phyloP scores from a whole-genome alignment of 2,329 filamentous ascomycete genomes.

The Talaromyces sp. region DNA sequence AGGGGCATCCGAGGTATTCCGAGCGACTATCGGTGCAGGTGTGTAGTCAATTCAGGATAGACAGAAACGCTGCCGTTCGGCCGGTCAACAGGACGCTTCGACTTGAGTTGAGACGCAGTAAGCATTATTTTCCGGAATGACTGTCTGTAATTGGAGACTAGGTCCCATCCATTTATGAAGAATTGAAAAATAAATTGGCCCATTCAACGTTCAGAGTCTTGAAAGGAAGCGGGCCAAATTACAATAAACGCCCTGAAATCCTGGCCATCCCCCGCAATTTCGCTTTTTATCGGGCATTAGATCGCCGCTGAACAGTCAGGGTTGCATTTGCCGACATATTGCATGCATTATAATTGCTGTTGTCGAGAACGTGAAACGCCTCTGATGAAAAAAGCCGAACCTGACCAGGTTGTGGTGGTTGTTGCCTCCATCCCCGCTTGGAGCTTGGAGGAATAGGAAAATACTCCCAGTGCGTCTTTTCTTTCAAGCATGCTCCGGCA shows the following conservation, averaged over 20 bases:
- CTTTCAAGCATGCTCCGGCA: background rate
- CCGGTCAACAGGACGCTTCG: background rate
- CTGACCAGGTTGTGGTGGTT: background rate
- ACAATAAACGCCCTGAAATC: background rate
- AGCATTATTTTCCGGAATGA: background rate
- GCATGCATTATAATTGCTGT: background rate
- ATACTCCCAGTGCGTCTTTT: slow-evolving; percentile 1
- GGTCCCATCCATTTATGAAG: background rate
- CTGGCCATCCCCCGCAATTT: slow-evolving; percentile 14
- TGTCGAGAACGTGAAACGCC: background rate
- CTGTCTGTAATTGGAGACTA: background rate
- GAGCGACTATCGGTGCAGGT: background rate
- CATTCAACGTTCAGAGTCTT: background rate
- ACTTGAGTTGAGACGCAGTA: background rate
- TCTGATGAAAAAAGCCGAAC: background rate
- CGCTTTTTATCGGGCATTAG: background rate
- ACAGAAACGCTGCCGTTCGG: background rate
- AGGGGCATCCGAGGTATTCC: background rate
- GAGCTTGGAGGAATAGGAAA: slow-evolving; percentile 8
- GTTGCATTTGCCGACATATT: slow-evolving; percentile 17
- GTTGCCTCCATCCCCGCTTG: slow-evolving; percentile 1
- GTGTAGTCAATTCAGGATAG: background rate
- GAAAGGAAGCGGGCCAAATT: background rate
- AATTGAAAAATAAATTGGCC: background rate
- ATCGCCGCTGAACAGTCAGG: slow-evolving; percentile 6